Percentiles rank a stretch among this genome's conserved stretches.
Conservation (phyloP, 176 grass and related monocot genomes). For the Phoenix dactylifera region DNA sequence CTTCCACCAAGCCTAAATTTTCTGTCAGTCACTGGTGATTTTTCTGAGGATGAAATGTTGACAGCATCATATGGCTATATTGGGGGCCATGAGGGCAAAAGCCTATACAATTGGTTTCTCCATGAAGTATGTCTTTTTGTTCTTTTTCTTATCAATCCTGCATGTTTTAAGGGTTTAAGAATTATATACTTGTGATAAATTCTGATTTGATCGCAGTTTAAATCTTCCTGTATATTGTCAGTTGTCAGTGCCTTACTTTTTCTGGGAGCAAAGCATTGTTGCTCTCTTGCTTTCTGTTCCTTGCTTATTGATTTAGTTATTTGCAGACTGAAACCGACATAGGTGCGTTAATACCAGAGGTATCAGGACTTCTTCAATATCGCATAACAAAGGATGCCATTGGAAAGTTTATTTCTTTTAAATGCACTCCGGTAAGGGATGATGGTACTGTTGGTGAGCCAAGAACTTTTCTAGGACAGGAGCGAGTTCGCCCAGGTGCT, state of each 20-base stretch:
- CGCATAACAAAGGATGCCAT: slow-evolving; percentile 56
- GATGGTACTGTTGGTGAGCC: slow-evolving; percentile 70
- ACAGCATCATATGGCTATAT: slow-evolving; percentile 95
- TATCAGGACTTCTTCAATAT: slow-evolving; percentile 67
- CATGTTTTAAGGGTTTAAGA: slow-evolving; percentile 2
- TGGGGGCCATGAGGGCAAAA: slow-evolving; percentile 88
- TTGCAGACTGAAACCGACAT: slow-evolving; percentile 56
- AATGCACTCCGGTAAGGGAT: slow-evolving; percentile 78
- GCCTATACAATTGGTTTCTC: slow-evolving; percentile 78
- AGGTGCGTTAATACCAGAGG: slow-evolving; percentile 42
- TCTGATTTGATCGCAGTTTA: no score
- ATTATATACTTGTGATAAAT: no score
- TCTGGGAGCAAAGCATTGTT: no score
- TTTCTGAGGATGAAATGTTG: slow-evolving; percentile 74
- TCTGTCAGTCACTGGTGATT: slow-evolving; percentile 87
- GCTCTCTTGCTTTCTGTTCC: slow-evolving; percentile 9
- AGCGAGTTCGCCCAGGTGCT: slow-evolving; percentile 76
- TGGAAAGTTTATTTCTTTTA: slow-evolving; percentile 94
- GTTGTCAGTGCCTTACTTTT: no score
- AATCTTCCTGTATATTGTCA: no score
- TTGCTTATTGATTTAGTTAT: slow-evolving; percentile 7
- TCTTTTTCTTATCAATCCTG: slow-evolving; percentile 4
- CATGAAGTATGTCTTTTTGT: slow-evolving; percentile 50
- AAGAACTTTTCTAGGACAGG: slow-evolving; percentile 54
- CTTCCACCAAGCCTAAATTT: slow-evolving; percentile 84